Evolutionary conservation across 2,329 filamentous ascomycete genomes (phyloP).

Genomic region (Beauveria rudraprayagi): DNA sequence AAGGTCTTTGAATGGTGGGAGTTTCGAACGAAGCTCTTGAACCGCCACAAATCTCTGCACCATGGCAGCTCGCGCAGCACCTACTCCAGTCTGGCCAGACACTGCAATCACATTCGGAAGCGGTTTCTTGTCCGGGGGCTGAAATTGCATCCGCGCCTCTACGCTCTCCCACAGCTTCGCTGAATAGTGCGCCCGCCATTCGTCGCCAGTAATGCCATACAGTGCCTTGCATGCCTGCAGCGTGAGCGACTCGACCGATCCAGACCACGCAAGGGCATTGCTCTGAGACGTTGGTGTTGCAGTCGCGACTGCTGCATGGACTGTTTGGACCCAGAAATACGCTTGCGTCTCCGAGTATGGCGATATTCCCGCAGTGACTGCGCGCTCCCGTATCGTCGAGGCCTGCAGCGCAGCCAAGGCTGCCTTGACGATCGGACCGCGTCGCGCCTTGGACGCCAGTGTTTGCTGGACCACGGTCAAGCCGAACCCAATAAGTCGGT

Average conservation of each 20-base stretch:
- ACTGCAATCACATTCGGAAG: slow-evolving; percentile 20
- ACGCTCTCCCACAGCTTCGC: slow-evolving; percentile 20
- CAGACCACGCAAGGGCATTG: neutral
- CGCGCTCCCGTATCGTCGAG: slow-evolving; percentile 19
- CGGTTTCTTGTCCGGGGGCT: slow-evolving; percentile 20
- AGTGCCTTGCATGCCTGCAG: slow-evolving; percentile 16
- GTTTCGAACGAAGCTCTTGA: neutral
- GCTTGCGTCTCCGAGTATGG: slow-evolving; percentile 26
- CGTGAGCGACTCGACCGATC: neutral
- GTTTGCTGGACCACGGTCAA: slow-evolving; percentile 22
- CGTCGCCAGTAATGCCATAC: slow-evolving; percentile 17
- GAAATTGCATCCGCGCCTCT: slow-evolving; percentile 20
- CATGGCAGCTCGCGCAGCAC: neutral
- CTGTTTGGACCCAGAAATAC: slow-evolving; percentile 25
- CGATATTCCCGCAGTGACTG: slow-evolving; percentile 10
- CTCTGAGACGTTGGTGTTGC: neutral
- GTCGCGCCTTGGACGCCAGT: neutral
- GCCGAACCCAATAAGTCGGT: slow-evolving; percentile 22
- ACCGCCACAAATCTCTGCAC: neutral
- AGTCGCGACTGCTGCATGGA: slow-evolving; percentile 15
- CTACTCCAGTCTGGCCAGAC: slow-evolving; percentile 8
- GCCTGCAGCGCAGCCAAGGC: slow-evolving; percentile 18
- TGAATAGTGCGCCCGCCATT: slow-evolving; percentile 23
- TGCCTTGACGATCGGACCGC: slow-evolving; percentile 20
- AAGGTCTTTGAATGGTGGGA: neutral